Evolutionary conservation across 225 moss, liverwort and hornwort species (phyloP).

Genomic region (Pleurozium schreberi): DNA sequence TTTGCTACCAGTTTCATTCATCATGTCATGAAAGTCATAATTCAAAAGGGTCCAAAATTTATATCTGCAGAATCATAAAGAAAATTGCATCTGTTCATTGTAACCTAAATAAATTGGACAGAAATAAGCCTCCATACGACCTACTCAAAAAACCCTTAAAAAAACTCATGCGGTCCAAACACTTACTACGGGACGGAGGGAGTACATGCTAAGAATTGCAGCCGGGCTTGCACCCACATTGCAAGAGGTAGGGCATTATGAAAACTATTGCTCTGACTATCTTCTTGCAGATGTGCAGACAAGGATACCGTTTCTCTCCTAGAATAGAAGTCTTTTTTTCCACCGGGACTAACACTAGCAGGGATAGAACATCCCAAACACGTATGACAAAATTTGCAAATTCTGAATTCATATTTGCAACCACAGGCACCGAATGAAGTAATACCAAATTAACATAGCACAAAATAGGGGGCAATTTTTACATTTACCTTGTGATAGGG

Average conservation of each 20-base stretch:
- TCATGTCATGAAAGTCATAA: not conserved
- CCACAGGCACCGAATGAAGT: not conserved
- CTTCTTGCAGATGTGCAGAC: not conserved
- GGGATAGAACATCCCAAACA: not conserved
- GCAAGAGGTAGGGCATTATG: not conserved
- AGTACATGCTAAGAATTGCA: not conserved
- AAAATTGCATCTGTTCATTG: not conserved
- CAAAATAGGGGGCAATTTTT: too few species aligned
- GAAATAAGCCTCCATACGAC: not conserved
- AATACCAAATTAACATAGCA: too few species aligned
- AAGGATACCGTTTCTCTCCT: not conserved
- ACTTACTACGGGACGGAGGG: not conserved
- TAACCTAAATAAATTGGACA: not conserved
- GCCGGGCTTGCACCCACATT: not conserved
- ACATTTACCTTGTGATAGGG: too few species aligned
- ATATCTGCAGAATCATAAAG: not conserved
- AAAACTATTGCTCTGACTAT: not conserved
- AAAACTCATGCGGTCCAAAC: not conserved
- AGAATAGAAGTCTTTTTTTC: not conserved
- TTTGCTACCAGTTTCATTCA: not conserved
- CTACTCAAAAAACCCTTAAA: not conserved
- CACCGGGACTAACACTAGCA: not conserved
- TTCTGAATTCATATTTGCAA: too few species aligned
- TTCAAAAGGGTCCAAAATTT: too few species aligned
- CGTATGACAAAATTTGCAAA: too few species aligned